phyloP scores from a whole-genome alignment of 495 filamentous ascomycete species.

The Mytilinidion resinicola region DNA sequence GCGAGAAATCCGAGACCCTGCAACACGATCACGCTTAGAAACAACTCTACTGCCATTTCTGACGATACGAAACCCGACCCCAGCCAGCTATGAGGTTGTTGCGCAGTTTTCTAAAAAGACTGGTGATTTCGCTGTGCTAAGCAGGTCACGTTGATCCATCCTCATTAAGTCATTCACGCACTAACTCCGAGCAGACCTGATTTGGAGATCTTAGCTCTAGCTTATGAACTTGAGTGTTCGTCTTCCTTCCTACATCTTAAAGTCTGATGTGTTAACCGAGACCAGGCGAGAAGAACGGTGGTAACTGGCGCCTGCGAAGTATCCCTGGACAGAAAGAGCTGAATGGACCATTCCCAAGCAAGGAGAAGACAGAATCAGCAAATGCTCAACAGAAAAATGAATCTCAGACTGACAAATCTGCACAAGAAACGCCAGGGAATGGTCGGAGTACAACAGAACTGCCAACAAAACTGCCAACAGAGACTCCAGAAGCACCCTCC shows the following conservation, averaged over 20 bases:
- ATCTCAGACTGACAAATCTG: not conserved
- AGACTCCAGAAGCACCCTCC: not conserved
- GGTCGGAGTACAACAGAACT: not conserved
- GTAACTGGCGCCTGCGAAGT: constrained; percentile 73
- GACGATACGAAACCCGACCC: constrained; percentile 62
- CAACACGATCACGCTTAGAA: constrained; percentile 70
- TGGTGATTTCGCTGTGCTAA: constrained; percentile 81
- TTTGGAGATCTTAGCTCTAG: constrained; percentile 79
- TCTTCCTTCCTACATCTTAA: too few species aligned
- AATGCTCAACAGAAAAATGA: not conserved
- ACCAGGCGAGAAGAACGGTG: constrained; percentile 63
- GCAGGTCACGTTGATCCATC: constrained; percentile 28
- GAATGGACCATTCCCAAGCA: constrained; percentile 59
- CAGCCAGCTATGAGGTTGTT: constrained; percentile 71
- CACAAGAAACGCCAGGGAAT: not conserved
- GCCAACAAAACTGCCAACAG: not conserved
- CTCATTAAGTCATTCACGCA: not conserved
- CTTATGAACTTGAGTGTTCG: constrained; percentile 73
- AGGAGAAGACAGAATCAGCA: constrained; percentile 6
- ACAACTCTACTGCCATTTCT: constrained; percentile 79
- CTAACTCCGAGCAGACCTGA: constrained; percentile 51
- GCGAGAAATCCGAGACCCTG: constrained; percentile 81
- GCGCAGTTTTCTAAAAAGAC: constrained; percentile 82
- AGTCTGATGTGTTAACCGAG: too few species aligned
- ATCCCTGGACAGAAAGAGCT: constrained; percentile 68